These are phyloP conservation scores for Rhodotorula graminis DNA, from an alignment of 768 basidiomycete genomes.

Conservation along the genomic window DNA sequence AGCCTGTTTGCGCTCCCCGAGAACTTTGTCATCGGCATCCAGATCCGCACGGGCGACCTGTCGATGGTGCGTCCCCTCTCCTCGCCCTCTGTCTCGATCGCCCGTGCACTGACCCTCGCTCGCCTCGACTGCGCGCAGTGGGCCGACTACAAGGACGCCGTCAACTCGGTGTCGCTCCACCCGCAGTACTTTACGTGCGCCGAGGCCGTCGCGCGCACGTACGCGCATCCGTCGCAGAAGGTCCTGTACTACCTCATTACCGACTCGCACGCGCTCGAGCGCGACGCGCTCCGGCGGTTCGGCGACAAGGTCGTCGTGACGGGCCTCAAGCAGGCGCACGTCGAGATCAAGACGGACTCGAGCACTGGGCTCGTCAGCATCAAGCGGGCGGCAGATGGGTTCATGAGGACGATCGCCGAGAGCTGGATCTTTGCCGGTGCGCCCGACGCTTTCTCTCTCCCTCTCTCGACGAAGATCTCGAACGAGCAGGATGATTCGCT, in stretches of 20 bases:
- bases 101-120: no score
- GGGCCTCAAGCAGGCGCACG: conserved; percentile 20
- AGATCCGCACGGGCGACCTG: conserved; percentile 27
- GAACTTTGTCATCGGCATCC: conserved; percentile 26
- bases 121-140: background rate
- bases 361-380: background rate
- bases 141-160: background rate
- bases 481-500: no score
- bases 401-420: conserved; percentile 28
- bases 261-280: conserved; percentile 19
- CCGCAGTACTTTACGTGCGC: conserved; percentile 28
- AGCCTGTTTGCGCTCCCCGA: conserved; percentile 27
- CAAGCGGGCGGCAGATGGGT: conserved; percentile 20
- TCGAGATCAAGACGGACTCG: conserved; percentile 17
- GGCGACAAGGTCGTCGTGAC: conserved; percentile 26
- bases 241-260: conserved; percentile 26
- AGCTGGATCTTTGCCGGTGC: conserved; percentile 25
- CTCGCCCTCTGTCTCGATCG: background rate
- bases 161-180: conserved; percentile 17
- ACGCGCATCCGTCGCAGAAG: conserved; percentile 22
- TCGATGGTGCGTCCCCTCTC: conserved; percentile 14
- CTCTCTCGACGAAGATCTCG: no score
- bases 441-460: background rate
- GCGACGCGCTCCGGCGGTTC: background rate
- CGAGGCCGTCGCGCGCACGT: conserved; percentile 4